Conservation (phyloP, 179 eudicot species). For the Beta lomatogona region DNA sequence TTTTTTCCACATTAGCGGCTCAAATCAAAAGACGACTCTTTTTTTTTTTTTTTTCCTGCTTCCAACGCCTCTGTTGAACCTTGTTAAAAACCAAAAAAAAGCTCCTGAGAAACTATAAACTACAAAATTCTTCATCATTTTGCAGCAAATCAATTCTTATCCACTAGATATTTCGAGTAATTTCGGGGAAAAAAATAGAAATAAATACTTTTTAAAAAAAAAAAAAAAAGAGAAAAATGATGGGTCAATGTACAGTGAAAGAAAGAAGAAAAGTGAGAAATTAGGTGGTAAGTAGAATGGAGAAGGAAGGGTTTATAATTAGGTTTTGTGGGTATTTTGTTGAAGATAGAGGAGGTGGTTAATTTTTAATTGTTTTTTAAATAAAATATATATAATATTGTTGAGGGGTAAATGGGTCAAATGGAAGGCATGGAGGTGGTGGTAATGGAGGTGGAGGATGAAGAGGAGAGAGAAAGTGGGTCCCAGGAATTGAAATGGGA, state of each 20-base stretch:
- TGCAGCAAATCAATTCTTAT: not conserved
- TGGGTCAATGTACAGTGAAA: not conserved
- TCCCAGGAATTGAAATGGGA: constrained; percentile 37
- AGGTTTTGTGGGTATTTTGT: constrained; percentile 32
- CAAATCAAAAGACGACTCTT: constrained; percentile 16
- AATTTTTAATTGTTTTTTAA: not conserved
- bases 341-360: constrained; percentile 36
- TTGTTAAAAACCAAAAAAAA: not conserved
- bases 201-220: not conserved
- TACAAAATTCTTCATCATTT: not conserved
- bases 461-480: constrained; percentile 20
- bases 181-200: not conserved
- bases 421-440: constrained; percentile 22
- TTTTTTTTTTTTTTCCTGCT: not conserved
- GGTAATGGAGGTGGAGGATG: constrained; percentile 21
- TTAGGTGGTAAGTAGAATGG: constrained; percentile 19
- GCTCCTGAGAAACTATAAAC: not conserved
- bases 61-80: not conserved
- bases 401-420: constrained; percentile 22
- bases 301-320: constrained; percentile 8
- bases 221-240: not conserved
- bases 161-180: not conserved
- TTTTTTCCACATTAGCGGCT: constrained; percentile 34
- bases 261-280: not conserved
- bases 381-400: not conserved